These are phyloP conservation scores for Paecilomyces variotii DNA, from an alignment of 2,329 filamentous ascomycete species.

Conservation along the genomic window DNA sequence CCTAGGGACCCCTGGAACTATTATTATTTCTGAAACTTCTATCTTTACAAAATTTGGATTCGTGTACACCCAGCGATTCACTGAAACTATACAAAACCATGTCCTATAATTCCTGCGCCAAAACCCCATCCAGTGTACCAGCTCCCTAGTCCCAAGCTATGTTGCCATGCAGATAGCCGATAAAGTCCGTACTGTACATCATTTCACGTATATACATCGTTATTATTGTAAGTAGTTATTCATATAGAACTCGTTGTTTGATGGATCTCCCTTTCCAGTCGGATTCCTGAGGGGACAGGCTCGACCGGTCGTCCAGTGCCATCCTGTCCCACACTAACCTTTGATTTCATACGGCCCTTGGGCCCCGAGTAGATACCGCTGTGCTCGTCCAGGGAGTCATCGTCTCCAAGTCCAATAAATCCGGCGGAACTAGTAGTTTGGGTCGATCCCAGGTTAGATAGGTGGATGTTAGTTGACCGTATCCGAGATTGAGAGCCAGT, in stretches of 20 bases:
- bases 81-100: neutral
- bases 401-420: neutral
- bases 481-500: neutral
- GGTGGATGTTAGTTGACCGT: neutral
- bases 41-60: neutral
- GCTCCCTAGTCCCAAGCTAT: neutral
- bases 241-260: neutral
- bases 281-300: neutral
- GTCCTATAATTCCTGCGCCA: neutral
- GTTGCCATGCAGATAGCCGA: neutral
- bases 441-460: neutral
- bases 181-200: neutral
- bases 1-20: too few species aligned
- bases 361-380: neutral
- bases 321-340: neutral
- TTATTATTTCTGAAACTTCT: too few species aligned
- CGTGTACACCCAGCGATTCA: neutral
- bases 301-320: neutral
- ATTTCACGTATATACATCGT: neutral
- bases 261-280: neutral
- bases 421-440: neutral
- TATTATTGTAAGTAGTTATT: neutral
- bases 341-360: neutral
- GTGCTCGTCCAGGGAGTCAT: neutral
- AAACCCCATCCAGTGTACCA: neutral